A percentile compares a stretch with the other conserved stretches of the same genome.
Evolutionary conservation across 208 protist species (phyloP).

Genomic region (Leishmania turanica): DNA sequence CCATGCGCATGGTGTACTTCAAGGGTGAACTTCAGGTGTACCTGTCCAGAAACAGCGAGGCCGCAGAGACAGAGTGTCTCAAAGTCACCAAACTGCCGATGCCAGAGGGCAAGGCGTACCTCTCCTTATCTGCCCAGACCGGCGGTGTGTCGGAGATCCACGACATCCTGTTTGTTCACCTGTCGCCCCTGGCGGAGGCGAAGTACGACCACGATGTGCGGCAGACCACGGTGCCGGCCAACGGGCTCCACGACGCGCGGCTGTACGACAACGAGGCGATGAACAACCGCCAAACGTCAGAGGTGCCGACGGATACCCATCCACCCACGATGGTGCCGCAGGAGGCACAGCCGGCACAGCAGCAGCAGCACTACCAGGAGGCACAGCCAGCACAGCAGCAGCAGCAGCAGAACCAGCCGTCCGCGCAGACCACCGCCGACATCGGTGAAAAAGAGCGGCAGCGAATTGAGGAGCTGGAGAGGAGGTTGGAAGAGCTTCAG

Average conservation of each 20-base stretch:
- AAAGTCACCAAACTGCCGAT: slow-evolving; percentile 39
- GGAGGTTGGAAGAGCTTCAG: slow-evolving; percentile 43
- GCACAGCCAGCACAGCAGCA: slow-evolving; percentile 7
- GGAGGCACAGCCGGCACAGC: slow-evolving; percentile 11
- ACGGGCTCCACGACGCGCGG: neutral
- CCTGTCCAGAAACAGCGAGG: slow-evolving; percentile 48
- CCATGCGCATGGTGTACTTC: slow-evolving; percentile 61
- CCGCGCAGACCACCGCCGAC: neutral
- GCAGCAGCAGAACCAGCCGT: slow-evolving; percentile 1
- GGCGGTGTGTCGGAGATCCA: slow-evolving; percentile 62
- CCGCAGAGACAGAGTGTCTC: slow-evolving; percentile 54
- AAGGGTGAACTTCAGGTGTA: slow-evolving; percentile 42
- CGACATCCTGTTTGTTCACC: slow-evolving; percentile 81
- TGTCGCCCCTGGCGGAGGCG: slow-evolving; percentile 42
- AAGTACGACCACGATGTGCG: slow-evolving; percentile 74
- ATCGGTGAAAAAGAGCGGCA: slow-evolving; percentile 9
- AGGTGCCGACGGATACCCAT: neutral
- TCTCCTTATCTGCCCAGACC: slow-evolving; percentile 76
- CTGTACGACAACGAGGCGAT: slow-evolving; percentile 39
- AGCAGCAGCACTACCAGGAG: slow-evolving; percentile 7
- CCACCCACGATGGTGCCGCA: neutral
- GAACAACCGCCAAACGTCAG: slow-evolving; percentile 18
- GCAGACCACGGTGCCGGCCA: slow-evolving; percentile 5
- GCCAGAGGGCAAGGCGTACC: slow-evolving; percentile 38
- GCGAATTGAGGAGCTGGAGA: slow-evolving; percentile 42